phyloP scores from a whole-genome alignment of 2,329 filamentous ascomycete genomes.

The Samsoniella hepiali region DNA sequence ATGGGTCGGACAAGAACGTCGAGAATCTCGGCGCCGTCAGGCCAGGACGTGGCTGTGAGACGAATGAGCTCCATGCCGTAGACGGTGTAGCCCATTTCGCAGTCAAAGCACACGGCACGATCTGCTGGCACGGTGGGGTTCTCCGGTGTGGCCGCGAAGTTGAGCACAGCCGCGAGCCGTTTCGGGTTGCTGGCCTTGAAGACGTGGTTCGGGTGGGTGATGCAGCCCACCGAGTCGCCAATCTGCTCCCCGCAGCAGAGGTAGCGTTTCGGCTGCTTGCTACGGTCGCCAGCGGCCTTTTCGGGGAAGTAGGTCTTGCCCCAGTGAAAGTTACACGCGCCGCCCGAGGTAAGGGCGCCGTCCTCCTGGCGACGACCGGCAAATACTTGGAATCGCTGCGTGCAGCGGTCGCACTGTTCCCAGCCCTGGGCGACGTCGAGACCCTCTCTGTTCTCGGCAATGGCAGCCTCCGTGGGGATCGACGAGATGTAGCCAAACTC shows the following conservation, averaged over 20 bases:
- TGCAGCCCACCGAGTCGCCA: slow-evolving; percentile 74
- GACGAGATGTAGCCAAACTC: slow-evolving; percentile 71
- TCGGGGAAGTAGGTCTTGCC: slow-evolving; percentile 64
- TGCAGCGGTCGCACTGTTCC: slow-evolving; percentile 87
- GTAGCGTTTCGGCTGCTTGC: slow-evolving; percentile 58
- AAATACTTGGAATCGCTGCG: slow-evolving; percentile 84
- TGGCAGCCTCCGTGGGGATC: slow-evolving; percentile 62
- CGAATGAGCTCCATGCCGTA: slow-evolving; percentile 85
- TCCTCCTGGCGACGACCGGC: slow-evolving; percentile 78
- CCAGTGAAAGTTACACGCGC: slow-evolving; percentile 77
- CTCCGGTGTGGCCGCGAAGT: slow-evolving; percentile 74
- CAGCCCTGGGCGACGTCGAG: slow-evolving; percentile 68
- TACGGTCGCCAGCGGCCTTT: slow-evolving; percentile 53
- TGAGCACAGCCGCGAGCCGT: slow-evolving; percentile 71
- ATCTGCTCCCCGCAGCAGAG: slow-evolving; percentile 75
- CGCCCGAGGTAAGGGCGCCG: slow-evolving; percentile 70
- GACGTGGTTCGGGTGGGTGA: slow-evolving; percentile 69
- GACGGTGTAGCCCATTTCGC: slow-evolving; percentile 96
- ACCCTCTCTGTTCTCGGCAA: slow-evolving; percentile 63
- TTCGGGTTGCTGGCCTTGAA: slow-evolving; percentile 79
- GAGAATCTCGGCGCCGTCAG: slow-evolving; percentile 67
- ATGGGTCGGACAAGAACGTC: slow-evolving; percentile 83
- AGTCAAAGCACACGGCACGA: slow-evolving; percentile 82
- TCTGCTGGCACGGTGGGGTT: slow-evolving; percentile 51
- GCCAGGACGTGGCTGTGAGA: slow-evolving; percentile 86